These are phyloP conservation scores for Acacia pycnantha DNA, from an alignment of 331 rosid genomes.

Conservation along the genomic window DNA sequence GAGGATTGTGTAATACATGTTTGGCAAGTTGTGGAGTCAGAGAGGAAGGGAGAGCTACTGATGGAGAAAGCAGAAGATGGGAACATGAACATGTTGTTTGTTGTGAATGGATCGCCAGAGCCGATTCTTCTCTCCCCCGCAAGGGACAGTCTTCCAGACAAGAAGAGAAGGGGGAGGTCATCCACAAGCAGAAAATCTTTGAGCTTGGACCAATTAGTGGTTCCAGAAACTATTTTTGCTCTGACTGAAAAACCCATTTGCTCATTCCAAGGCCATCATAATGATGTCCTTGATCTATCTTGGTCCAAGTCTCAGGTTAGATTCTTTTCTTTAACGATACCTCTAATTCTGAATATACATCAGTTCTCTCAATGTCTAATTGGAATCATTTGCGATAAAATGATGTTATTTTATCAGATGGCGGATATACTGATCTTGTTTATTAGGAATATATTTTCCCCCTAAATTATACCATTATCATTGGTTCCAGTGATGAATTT, in stretches of 20 bases:
- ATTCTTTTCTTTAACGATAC: constrained; percentile 20
- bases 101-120: no score
- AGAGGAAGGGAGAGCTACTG: no score
- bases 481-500: neutral
- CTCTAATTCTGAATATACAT: constrained; percentile 17
- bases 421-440: neutral
- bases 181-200: constrained; percentile 70
- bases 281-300: constrained; percentile 87
- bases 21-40: no score
- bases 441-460: neutral
- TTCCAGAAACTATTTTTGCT: constrained; percentile 69
- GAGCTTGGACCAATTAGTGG: constrained; percentile 57
- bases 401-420: neutral
- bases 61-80: no score
- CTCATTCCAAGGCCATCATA: constrained; percentile 75
- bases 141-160: constrained; percentile 48
- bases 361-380: neutral
- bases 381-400: neutral
- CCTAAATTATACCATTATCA: neutral
- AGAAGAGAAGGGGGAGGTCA: constrained; percentile 73
- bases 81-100: no score
- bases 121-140: no score
- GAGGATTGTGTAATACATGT: no score
- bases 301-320: constrained; percentile 95
- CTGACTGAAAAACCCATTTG: constrained; percentile 67